Evolutionary conservation across 108 stramenopile genomes (phyloP).

Genomic region (Stephanodiscus minutulus): DNA sequence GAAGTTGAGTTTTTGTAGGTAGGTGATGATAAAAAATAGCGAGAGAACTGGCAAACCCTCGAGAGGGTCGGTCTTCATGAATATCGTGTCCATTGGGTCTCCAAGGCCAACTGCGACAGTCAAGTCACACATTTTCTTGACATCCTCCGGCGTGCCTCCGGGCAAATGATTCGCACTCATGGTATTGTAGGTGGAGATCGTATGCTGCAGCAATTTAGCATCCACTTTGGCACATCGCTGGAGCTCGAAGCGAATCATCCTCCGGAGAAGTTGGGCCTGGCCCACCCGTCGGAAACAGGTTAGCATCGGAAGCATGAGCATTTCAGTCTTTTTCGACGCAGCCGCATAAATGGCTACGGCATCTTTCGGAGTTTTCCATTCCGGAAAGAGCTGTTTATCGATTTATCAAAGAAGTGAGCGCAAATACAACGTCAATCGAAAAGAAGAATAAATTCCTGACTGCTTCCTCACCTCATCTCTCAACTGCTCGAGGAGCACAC

Average conservation of each 20-base stretch:
- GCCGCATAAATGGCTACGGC: conserved; percentile 43
- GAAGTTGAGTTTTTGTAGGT: conserved; percentile 47
- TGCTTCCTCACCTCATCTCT: conserved; percentile 42
- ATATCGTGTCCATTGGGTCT: conserved; percentile 59
- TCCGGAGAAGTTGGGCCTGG: conserved; percentile 60
- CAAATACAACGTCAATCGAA: not conserved
- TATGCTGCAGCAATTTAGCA: conserved; percentile 46
- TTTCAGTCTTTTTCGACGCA: conserved; percentile 55
- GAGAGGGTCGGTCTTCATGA: conserved; percentile 55
- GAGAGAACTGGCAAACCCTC: conserved; percentile 53
- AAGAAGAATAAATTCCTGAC: not conserved
- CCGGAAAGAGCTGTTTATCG: conserved; percentile 32
- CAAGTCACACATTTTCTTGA: conserved; percentile 38
- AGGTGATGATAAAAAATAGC: conserved; percentile 49
- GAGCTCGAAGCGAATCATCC: conserved; percentile 51
- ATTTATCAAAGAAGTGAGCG: not conserved
- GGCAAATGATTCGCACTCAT: conserved; percentile 15
- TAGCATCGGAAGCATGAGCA: conserved; percentile 59
- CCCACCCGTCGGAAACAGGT: conserved; percentile 61
- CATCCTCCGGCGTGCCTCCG: conserved; percentile 14
- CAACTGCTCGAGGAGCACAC: conserved; percentile 41
- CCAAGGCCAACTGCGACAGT: conserved; percentile 51
- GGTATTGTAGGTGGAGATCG: conserved; percentile 41
- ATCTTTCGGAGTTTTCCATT: conserved; percentile 43
- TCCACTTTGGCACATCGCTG: conserved; percentile 45